Percentiles rank a stretch among this genome's conserved stretches.
These are phyloP conservation scores for Candida germanica DNA, from an alignment of 805 yeast genomes.

Conservation along the genomic window DNA sequence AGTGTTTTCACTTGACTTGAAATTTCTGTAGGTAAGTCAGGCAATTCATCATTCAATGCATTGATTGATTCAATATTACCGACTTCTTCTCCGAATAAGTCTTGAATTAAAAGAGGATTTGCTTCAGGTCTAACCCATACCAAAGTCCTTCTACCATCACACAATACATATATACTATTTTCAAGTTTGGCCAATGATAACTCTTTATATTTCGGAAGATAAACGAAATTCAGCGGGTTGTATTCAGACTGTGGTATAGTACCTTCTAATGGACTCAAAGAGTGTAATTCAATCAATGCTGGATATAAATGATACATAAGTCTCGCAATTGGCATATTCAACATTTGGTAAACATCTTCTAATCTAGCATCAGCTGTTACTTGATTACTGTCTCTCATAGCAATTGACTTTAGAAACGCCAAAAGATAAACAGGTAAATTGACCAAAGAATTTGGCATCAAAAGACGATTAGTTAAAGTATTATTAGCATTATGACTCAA, in stretches of 20 bases:
- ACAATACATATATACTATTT: conserved; percentile 77
- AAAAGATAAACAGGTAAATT: conserved; percentile 67
- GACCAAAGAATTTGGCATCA: conserved; percentile 78
- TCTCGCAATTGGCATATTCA: conserved; percentile 51
- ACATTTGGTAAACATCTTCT: conserved; percentile 48
- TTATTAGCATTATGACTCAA: conserved; percentile 34
- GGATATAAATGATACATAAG: conserved; percentile 75
- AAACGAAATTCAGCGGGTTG: conserved; percentile 43
- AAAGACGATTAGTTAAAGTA: conserved; percentile 52
- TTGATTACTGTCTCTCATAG: conserved; percentile 51
- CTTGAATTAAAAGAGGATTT: conserved; percentile 63
- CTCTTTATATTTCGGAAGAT: conserved; percentile 48
- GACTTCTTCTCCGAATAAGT: conserved; percentile 62
- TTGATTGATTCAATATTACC: conserved; percentile 46
- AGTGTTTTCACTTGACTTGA: conserved; percentile 66
- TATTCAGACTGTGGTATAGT: conserved; percentile 22
- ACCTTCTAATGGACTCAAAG: conserved; percentile 55
- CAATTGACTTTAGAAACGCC: conserved; percentile 65
- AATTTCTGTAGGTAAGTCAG: conserved; percentile 65
- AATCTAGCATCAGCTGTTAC: conserved; percentile 64
- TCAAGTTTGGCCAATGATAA: conserved; percentile 43
- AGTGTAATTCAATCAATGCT: conserved; percentile 69
- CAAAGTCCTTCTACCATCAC: conserved; percentile 58
- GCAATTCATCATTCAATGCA: conserved; percentile 56
- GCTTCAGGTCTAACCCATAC: conserved; percentile 72